Evolutionary conservation across 2,329 filamentous ascomycete genomes (phyloP).

Genomic region (Gaeumannomyces sp.): DNA sequence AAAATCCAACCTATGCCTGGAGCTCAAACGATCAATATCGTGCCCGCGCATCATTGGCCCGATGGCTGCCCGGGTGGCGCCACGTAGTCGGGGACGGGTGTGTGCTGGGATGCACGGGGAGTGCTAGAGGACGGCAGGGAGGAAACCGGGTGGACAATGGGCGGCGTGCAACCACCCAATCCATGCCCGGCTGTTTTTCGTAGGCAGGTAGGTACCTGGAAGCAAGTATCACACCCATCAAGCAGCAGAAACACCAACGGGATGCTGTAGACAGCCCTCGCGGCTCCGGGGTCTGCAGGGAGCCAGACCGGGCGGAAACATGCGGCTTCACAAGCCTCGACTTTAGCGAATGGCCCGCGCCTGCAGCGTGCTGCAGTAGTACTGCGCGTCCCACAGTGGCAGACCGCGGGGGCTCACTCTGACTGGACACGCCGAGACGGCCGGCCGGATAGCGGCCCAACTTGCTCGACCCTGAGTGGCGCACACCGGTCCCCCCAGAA

Average conservation of each 20-base stretch:
- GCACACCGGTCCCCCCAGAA: background rate
- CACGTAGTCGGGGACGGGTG: background rate
- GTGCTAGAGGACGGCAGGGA: background rate
- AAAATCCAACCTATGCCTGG: background rate
- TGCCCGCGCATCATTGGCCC: slow-evolving; percentile 3
- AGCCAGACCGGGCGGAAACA: background rate
- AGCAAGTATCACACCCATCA: background rate
- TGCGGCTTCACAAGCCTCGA: background rate
- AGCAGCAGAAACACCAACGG: background rate
- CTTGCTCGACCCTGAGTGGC: background rate
- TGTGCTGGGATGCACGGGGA: background rate
- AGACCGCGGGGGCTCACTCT: background rate
- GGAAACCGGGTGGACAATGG: background rate
- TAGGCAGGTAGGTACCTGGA: background rate
- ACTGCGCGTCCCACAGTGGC: background rate
- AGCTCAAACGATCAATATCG: slow-evolving; percentile 7
- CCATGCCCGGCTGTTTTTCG: background rate
- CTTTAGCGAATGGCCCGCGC: background rate
- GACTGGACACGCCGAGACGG: background rate
- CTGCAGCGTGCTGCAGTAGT: background rate
- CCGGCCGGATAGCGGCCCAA: background rate
- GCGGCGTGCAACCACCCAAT: background rate
- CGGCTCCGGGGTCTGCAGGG: background rate
- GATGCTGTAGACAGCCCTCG: background rate
- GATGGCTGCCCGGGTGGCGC: background rate